Base-by-base conservation (phyloP, 768 basidiomycete species). In the Collybia mongolica region DNA sequence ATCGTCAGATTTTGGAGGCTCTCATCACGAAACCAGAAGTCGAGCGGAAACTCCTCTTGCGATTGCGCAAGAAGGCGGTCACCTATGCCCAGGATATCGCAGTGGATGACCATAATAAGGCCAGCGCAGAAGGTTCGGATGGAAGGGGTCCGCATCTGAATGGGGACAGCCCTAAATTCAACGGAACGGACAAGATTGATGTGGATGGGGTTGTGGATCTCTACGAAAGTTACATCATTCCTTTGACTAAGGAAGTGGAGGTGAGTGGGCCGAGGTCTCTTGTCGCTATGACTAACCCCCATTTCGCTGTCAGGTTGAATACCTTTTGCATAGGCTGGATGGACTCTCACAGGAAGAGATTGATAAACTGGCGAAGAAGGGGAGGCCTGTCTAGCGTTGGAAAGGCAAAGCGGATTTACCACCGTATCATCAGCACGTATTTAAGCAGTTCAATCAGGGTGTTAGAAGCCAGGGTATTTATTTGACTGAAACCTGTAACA, bases 11-110 rank as follows among this genome's bases (percentile, higher is more conserved):
- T 6, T 79, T 99, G 18, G 92, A 89, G 6, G 84, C 71, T 0
- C 73, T 99, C 39, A 98, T 99, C 64, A 95, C 94, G n/a, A 98
- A 98, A 66, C 94, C 97, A 0, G 96, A 90, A 49, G 94, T 99
- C 23, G 97, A 99, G 64, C 80, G 77, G 15, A 87, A 84, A 49
- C 76, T 99, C 2, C 81, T 99, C 24, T 71, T 80, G 41, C 81
- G 97, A 17, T 70, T 99, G 22, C 82, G 81, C 46, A 95, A 91
- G 72, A 99, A 99, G 66, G 84, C 86, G 1, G 72, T 72, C 5
- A 83, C 76, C 1, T 86, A 86, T 53, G 95, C 94, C 0, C 87
- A 91, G 55, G 93, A 96, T 53, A 80, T 98, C 58, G 72, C 80
- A 0, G 32, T 32, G 14, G 32, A 32, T 14, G 32, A 32, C 7